Conservation (phyloP, 1,284 basidiomycete genomes). For the Bjerkandera adusta region DNA sequence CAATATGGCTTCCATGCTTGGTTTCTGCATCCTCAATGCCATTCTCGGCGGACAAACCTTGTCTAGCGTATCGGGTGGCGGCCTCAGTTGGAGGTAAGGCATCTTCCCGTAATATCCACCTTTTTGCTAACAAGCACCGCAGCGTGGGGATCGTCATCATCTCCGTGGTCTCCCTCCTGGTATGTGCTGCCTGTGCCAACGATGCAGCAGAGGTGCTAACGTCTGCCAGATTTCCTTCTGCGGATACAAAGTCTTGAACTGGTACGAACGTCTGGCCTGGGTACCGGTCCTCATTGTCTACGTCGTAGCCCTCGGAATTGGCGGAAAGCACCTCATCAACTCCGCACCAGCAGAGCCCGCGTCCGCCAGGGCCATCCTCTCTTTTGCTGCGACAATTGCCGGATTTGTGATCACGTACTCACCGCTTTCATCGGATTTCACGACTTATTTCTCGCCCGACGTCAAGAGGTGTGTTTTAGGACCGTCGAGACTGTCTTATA, state of each 20-base stretch:
- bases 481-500: constrained; percentile 3
- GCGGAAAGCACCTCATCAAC: constrained; percentile 61
- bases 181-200: constrained; percentile 33
- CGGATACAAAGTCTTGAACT: constrained; percentile 62
- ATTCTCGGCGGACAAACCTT: constrained; percentile 79
- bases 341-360: constrained; percentile 45
- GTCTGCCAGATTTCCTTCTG: constrained; percentile 70
- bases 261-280: constrained; percentile 79
- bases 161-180: constrained; percentile 71
- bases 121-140: neutral
- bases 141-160: constrained; percentile 92
- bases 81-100: constrained; percentile 65
- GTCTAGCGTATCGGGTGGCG: constrained; percentile 61
- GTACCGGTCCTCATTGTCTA: constrained; percentile 78
- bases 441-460: constrained; percentile 59
- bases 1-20: constrained; percentile 61
- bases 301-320: constrained; percentile 72
- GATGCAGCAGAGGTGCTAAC: neutral
- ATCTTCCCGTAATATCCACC: neutral
- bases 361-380: constrained; percentile 50
- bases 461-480: constrained; percentile 49
- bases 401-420: constrained; percentile 75
- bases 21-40: constrained; percentile 71
- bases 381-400: constrained; percentile 68
- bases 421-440: constrained; percentile 70